Conservation (phyloP, 2,329 filamentous ascomycete genomes). For the Cladophialophora psammophila region DNA sequence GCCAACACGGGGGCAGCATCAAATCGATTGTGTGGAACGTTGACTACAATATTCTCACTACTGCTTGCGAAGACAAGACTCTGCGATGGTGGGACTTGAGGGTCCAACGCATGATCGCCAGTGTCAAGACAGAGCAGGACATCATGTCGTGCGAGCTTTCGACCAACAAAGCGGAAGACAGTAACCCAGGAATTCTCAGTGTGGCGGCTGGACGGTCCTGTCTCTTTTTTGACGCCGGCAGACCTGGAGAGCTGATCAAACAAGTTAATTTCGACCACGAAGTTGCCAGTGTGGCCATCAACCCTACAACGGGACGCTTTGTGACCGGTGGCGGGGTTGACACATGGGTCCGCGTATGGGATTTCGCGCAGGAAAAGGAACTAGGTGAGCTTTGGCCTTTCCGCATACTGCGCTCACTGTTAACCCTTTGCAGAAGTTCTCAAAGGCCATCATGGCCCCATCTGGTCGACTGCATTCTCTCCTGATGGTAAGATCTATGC, state of each 20-base stretch:
- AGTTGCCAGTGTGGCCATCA: constrained; percentile 87
- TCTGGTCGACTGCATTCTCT: constrained; percentile 95
- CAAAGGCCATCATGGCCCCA: constrained; percentile 95
- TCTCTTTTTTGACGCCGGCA: constrained; percentile 84
- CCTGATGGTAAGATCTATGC: constrained; percentile 96
- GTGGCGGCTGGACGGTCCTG: constrained; percentile 94
- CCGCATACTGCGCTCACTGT: constrained; percentile 21
- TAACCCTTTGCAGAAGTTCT: constrained; percentile 72
- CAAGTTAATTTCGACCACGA: constrained; percentile 80
- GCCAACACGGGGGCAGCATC: constrained; percentile 84
- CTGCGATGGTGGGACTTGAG: constrained; percentile 95
- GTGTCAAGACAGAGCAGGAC: constrained; percentile 79
- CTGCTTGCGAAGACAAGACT: constrained; percentile 87
- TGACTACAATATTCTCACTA: constrained; percentile 87
- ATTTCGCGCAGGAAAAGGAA: constrained; percentile 83
- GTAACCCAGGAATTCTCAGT: constrained; percentile 77
- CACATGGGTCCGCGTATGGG: constrained; percentile 95
- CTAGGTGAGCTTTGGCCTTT: constrained; percentile 62
- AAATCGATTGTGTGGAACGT: constrained; percentile 96
- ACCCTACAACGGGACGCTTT: constrained; percentile 79
- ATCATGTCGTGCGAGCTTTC: constrained; percentile 94
- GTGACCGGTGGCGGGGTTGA: constrained; percentile 91
- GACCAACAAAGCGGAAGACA: constrained; percentile 66
- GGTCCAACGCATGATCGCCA: constrained; percentile 74
- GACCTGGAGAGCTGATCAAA: constrained; percentile 76